A percentile compares a stretch with the other conserved stretches of the same genome.
These are phyloP conservation scores for Cryptococcus sp. DNA, from an alignment of 1,284 basidiomycete species.

Conservation along the genomic window DNA sequence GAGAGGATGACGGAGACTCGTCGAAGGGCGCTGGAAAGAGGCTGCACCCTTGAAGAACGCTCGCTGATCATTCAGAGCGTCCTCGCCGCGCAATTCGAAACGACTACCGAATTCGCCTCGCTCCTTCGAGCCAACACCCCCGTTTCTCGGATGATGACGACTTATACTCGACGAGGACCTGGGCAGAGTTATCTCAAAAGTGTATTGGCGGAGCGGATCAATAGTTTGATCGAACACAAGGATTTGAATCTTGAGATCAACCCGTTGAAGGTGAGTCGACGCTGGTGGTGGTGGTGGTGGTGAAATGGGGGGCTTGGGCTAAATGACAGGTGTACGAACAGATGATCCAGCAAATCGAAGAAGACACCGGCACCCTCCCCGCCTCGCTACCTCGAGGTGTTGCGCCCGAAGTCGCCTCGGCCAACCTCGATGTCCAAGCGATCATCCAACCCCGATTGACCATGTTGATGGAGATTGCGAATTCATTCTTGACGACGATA, in stretches of 20 bases:
- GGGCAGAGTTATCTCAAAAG: conserved; percentile 97
- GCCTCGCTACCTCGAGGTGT: conserved; percentile 86
- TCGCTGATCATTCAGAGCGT: conserved; percentile 62
- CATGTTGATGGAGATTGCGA: conserved; percentile 99
- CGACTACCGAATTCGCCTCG: conserved; percentile 94
- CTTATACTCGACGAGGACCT: conserved; percentile 94
- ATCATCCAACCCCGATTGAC: conserved; percentile 93
- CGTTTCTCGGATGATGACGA: conserved; percentile 99
- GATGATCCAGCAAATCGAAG: conserved; percentile 97
- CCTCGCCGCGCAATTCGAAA: conserved; percentile 96
- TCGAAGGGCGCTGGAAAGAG: too few relatives aligned
- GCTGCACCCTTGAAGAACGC: too few relatives aligned
- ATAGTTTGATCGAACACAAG: conserved; percentile 96
- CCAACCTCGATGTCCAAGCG: conserved; percentile 90
- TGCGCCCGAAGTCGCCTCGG: conserved; percentile 84
- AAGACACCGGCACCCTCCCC: conserved; percentile 86
- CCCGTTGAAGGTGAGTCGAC: conserved; percentile 73
- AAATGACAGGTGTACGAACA: conserved; percentile 90
- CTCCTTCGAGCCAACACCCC: conserved; percentile 96
- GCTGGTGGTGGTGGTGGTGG: too few relatives aligned
- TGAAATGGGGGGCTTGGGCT: too few relatives aligned
- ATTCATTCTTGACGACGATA: conserved; percentile 94
- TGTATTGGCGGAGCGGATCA: conserved; percentile 93
- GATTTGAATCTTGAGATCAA: conserved; percentile 98
- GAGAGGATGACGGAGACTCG: too few relatives aligned